Conservation (phyloP, 129 eudicot species). For the Artemisia argyi region DNA sequence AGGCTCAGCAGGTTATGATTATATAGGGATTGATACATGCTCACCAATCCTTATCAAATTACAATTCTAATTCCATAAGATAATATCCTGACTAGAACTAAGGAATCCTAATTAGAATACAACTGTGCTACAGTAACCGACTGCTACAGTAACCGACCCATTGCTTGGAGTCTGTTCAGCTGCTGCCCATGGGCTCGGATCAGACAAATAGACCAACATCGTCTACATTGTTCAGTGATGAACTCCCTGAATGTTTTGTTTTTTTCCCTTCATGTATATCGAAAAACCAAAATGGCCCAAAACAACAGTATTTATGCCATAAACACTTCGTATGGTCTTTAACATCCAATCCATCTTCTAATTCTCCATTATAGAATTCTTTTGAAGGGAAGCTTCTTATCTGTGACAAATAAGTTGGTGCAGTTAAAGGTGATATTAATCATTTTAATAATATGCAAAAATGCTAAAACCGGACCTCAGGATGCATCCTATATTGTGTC, state of each 20-base stretch:
- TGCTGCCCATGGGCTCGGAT: too few relatives aligned
- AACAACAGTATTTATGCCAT: slow-evolving; percentile 87
- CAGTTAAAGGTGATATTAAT: background rate
- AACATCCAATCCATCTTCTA: slow-evolving; percentile 85
- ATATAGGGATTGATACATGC: too few relatives aligned
- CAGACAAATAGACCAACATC: too few relatives aligned
- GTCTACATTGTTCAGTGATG: slow-evolving; percentile 73
- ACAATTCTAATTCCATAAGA: too few relatives aligned
- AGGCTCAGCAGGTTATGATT: too few relatives aligned
- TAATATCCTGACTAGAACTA: too few relatives aligned
- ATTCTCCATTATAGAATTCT: slow-evolving; percentile 71
- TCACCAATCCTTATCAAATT: too few relatives aligned
- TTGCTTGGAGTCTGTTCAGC: too few relatives aligned
- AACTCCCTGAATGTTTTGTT: slow-evolving; percentile 55
- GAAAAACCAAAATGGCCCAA: slow-evolving; percentile 89
- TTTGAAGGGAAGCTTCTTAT: slow-evolving; percentile 87
- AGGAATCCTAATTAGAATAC: too few relatives aligned
- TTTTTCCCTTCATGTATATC: slow-evolving; percentile 86
- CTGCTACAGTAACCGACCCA: too few relatives aligned
- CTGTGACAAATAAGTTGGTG: slow-evolving; percentile 34
- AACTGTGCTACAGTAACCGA: too few relatives aligned
- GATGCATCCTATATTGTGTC: slow-evolving; percentile 99
- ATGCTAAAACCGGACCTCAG: slow-evolving; percentile 55
- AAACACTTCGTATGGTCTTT: slow-evolving; percentile 60
- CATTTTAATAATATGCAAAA: background rate